Conservation (phyloP, 169 alveolate species). For the Plasmodium adleri region DNA sequence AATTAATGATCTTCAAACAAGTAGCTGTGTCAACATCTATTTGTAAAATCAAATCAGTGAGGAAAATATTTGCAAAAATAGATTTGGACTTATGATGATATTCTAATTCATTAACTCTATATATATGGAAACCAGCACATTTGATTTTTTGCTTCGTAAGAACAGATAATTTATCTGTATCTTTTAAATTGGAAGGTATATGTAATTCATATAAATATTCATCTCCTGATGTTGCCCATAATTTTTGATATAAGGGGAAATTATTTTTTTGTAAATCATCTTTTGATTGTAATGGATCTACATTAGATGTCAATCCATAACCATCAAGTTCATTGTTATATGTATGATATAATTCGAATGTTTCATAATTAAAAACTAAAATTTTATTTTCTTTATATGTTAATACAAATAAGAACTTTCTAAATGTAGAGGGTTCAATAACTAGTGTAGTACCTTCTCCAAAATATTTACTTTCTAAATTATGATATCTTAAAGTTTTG, state of each 20-base stretch:
- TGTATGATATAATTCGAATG: constrained; percentile 54
- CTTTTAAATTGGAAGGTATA: constrained; percentile 65
- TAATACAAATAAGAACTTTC: constrained; percentile 63
- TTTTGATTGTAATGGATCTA: constrained; percentile 22
- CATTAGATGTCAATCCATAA: constrained; percentile 81
- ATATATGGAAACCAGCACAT: constrained; percentile 65
- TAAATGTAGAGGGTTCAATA: constrained; percentile 80
- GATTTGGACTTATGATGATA: constrained; percentile 68
- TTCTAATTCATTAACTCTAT: constrained; percentile 78
- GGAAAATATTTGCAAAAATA: constrained; percentile 78
- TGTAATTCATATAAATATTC: constrained; percentile 64
- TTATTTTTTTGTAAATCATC: constrained; percentile 17
- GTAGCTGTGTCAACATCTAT: constrained; percentile 57
- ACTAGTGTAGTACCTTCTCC: constrained; percentile 81
- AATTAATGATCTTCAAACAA: constrained; percentile 71
- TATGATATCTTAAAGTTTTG: constrained; percentile 32
- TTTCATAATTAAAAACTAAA: constrained; percentile 73
- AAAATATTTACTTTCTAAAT: constrained; percentile 58
- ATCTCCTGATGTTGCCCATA: constrained; percentile 81
- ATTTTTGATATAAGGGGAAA: constrained; percentile 71
- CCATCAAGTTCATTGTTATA: constrained; percentile 66
- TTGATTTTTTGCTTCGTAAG: constrained; percentile 41
- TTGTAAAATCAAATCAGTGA: constrained; percentile 75
- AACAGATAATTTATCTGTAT: constrained; percentile 21
- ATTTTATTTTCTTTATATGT: constrained; percentile 77